Percentiles rank a stretch among this genome's conserved stretches.
Evolutionary conservation across 352 stramenopile genomes (phyloP).

Genomic region (Phytophthora gonapodyides): DNA sequence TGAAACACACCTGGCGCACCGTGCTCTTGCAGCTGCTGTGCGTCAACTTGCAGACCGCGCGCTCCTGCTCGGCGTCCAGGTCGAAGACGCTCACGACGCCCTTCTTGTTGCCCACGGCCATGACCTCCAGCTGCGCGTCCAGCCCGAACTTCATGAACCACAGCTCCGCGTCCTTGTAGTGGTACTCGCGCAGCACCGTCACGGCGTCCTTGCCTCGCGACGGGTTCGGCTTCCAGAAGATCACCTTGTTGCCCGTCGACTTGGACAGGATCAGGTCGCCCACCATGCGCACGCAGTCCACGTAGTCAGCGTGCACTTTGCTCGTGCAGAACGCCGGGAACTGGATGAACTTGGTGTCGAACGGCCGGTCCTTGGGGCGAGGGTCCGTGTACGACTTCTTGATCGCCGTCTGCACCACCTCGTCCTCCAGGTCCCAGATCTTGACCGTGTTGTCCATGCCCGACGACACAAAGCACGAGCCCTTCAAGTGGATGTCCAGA

Average conservation of each 20-base stretch:
- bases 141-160: conserved; percentile 91
- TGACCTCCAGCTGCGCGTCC: conserved; percentile 72
- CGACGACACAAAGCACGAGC: conserved; percentile 86
- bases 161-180: conserved; percentile 81
- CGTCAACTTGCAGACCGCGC: conserved; percentile 69
- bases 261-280: conserved; percentile 83
- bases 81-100: conserved; percentile 81
- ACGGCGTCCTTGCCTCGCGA: conserved; percentile 80
- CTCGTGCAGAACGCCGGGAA: conserved; percentile 92
- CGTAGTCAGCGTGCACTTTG: conserved; percentile 91
- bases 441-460: conserved; percentile 95
- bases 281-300: conserved; percentile 88
- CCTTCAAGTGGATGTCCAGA: conserved; percentile 89
- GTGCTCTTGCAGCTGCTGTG: conserved; percentile 80
- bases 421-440: conserved; percentile 91
- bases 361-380: conserved; percentile 62
- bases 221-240: conserved; percentile 93
- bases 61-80: conserved; percentile 71
- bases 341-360: conserved; percentile 88
- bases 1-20: conserved; percentile 81
- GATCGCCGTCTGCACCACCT: conserved; percentile 74
- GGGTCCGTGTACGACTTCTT: conserved; percentile 75
- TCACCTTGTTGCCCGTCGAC: conserved; percentile 87
- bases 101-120: conserved; percentile 86
- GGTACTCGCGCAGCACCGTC: conserved; percentile 82